These are phyloP conservation scores for Phialophora macrospora DNA, from an alignment of 2,329 filamentous ascomycete genomes.

Conservation along the genomic window DNA sequence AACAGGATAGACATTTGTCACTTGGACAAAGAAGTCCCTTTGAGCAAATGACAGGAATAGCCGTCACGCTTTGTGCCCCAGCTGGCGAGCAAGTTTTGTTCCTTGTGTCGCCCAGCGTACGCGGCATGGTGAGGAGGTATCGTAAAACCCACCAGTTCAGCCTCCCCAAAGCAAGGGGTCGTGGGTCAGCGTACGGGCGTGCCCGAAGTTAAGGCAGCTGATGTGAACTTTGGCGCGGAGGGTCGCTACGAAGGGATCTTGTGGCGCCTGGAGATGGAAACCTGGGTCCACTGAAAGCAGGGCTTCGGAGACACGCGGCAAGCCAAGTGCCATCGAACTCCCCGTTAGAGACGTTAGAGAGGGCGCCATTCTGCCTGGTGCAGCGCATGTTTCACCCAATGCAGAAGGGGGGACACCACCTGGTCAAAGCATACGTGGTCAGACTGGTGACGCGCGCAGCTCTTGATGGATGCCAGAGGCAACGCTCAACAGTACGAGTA, in stretches of 20 bases:
- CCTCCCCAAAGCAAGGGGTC: not conserved
- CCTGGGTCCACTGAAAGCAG: slow-evolving; percentile 1
- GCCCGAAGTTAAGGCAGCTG: slow-evolving; percentile 10
- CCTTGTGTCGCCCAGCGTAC: not conserved
- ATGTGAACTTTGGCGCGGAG: not conserved
- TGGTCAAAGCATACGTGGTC: not conserved
- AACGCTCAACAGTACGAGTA: not conserved
- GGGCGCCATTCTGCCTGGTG: slow-evolving; percentile 8
- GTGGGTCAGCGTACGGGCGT: slow-evolving; percentile 9
- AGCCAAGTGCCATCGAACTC: not conserved
- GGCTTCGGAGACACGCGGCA: slow-evolving; percentile 15
- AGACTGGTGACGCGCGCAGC: slow-evolving; percentile 8
- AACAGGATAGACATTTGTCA: not conserved
- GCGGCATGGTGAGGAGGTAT: not conserved
- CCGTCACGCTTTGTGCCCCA: not conserved
- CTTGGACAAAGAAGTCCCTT: not conserved
- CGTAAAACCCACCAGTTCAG: not conserved
- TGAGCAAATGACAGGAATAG: slow-evolving; percentile 8
- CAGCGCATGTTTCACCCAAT: slow-evolving; percentile 6
- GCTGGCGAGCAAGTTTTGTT: not conserved
- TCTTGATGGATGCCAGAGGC: not conserved
- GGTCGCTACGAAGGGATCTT: not conserved
- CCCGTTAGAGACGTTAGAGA: slow-evolving; percentile 1
- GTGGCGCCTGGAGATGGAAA: slow-evolving; percentile 12
- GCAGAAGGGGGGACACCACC: not conserved